Evolutionary conservation across 768 basidiomycete species (phyloP).

Genomic region (Mrakia frigida): DNA sequence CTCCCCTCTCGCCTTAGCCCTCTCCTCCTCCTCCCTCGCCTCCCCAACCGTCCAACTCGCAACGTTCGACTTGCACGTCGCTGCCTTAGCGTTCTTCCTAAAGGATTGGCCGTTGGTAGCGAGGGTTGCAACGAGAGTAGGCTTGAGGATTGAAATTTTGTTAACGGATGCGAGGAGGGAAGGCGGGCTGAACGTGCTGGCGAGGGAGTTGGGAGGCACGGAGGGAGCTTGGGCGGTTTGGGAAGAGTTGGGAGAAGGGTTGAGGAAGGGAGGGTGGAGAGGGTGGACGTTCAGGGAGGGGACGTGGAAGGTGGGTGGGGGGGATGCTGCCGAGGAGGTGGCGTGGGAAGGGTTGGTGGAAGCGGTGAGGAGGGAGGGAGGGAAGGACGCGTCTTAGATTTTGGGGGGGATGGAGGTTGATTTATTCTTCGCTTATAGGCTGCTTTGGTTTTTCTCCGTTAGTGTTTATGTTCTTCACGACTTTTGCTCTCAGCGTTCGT

Average conservation of each 20-base stretch:
- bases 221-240: neutral
- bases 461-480: too few relatives aligned
- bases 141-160: slow-evolving; percentile 5
- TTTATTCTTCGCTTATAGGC: too few relatives aligned
- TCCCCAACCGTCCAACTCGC: neutral
- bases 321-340: too few relatives aligned
- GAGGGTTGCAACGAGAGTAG: neutral
- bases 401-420: neutral
- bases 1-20: neutral
- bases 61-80: neutral
- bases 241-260: neutral
- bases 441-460: too few relatives aligned
- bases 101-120: neutral
- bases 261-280: slow-evolving; percentile 1
- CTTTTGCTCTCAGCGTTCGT: too few relatives aligned
- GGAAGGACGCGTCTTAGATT: too few relatives aligned
- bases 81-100: neutral
- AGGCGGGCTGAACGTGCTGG: too few relatives aligned
- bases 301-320: neutral
- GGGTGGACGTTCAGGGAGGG: neutral
- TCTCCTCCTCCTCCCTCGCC: slow-evolving; percentile 1
- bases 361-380: neutral
- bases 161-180: neutral
- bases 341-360: neutral
- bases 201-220: neutral